phyloP scores from a whole-genome alignment of 371 early-diverging fungal species.

The Capillidium rhysosporum region DNA sequence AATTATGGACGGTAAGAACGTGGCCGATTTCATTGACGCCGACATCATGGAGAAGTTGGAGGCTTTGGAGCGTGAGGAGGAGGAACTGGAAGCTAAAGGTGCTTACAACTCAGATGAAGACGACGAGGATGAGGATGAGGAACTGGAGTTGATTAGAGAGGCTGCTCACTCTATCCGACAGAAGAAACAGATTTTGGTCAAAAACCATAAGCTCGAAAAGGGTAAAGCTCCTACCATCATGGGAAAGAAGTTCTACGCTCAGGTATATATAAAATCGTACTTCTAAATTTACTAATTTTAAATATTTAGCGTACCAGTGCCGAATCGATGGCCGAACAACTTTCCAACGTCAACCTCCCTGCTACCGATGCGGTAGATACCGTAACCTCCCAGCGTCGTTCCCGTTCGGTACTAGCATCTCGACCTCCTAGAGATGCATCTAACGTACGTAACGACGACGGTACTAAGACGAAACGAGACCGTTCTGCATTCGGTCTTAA shows the following conservation, averaged over 20 bases:
- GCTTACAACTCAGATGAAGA: slow-evolving; percentile 64
- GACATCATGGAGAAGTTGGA: slow-evolving; percentile 93
- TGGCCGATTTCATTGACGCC: slow-evolving; percentile 97
- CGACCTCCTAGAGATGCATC: slow-evolving; percentile 13
- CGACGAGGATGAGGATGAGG: slow-evolving; percentile 43
- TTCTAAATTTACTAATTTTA: not conserved
- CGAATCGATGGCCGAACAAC: slow-evolving; percentile 34
- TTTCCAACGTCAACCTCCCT: slow-evolving; percentile 39
- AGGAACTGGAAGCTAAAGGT: slow-evolving; percentile 78
- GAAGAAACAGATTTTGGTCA: slow-evolving; percentile 62
- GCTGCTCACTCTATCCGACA: slow-evolving; percentile 69
- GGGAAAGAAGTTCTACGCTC: slow-evolving; percentile 28
- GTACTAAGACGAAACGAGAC: slow-evolving; percentile 24
- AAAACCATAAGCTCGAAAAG: slow-evolving; percentile 46
- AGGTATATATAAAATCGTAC: slow-evolving; percentile 12
- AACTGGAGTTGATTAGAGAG: slow-evolving; percentile 48
- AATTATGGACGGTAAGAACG: slow-evolving; percentile 98
- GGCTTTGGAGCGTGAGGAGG: slow-evolving; percentile 94
- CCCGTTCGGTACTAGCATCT: slow-evolving; percentile 23
- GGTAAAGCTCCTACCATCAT: slow-evolving; percentile 41
- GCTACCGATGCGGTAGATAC: slow-evolving; percentile 19
- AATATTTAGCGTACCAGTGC: slow-evolving; percentile 36
- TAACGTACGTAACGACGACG: slow-evolving; percentile 15
- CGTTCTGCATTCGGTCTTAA: slow-evolving; percentile 57
- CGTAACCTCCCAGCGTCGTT: slow-evolving; percentile 12